Conservation (phyloP, 192 early-diverging fungal species). For the Coemansia aciculifera region DNA sequence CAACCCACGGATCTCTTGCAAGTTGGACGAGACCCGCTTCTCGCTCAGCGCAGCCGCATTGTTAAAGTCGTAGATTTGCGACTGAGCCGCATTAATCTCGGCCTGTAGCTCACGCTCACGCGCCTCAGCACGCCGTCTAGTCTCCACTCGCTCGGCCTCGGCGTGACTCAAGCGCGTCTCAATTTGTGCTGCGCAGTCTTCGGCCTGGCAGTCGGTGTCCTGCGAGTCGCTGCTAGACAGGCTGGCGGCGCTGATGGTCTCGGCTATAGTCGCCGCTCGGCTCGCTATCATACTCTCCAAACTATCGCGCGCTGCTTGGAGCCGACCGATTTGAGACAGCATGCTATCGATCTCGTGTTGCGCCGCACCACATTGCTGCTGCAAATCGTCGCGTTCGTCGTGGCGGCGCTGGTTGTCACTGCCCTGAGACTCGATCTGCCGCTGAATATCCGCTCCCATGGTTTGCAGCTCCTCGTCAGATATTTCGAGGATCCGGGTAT, state of each 20-base stretch:
- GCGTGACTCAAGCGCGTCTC: conserved; percentile 52
- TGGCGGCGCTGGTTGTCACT: conserved; percentile 27
- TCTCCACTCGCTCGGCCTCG: conserved; percentile 45
- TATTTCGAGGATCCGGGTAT: conserved; percentile 41
- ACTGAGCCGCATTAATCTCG: conserved; percentile 34
- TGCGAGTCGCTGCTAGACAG: conserved; percentile 2
- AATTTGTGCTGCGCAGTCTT: conserved; percentile 17
- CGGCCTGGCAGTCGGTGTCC: conserved; percentile 23
- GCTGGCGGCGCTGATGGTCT: conserved; percentile 13
- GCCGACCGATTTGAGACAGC: conserved; percentile 32
- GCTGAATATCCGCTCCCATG: conserved; percentile 53
- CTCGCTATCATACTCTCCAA: conserved; percentile 31
- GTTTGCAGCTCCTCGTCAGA: conserved; percentile 64
- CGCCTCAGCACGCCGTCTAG: conserved; percentile 15
- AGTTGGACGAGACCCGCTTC: conserved; percentile 20
- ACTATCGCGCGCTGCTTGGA: conserved; percentile 35
- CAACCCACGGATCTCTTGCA: conserved; percentile 20
- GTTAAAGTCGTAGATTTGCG: conserved; percentile 31
- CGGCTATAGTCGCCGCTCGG: conserved; percentile 22
- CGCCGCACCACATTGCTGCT: conserved; percentile 17
- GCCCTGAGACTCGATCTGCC: conserved; percentile 43
- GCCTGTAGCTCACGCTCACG: conserved; percentile 29
- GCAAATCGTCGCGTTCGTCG: conserved; percentile 22
- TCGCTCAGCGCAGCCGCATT: conserved; percentile 25
- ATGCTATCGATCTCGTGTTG: conserved; percentile 22